phyloP scores from a whole-genome alignment of 352 stramenopile species.

The Globisporangium acanthophoron region DNA sequence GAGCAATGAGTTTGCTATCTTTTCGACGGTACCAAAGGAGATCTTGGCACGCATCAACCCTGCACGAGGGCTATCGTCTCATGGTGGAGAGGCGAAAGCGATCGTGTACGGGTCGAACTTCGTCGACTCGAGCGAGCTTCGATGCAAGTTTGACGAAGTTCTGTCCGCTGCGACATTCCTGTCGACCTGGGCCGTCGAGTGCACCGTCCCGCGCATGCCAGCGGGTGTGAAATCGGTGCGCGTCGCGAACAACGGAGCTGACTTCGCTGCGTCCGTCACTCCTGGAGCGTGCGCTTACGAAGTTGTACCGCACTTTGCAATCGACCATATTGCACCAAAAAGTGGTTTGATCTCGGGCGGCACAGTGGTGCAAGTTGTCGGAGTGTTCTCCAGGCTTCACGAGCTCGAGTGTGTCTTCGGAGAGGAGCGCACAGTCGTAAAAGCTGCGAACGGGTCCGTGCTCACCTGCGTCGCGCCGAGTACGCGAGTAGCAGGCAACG shows the following conservation, averaged over 20 bases:
- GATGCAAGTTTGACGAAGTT: constrained; percentile 39
- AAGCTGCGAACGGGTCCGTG: constrained; percentile 18
- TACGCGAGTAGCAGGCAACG: constrained; percentile 6
- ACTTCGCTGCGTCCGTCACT: constrained; percentile 23
- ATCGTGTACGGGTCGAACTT: constrained; percentile 46
- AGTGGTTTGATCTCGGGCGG: constrained; percentile 28
- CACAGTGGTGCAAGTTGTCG: constrained; percentile 27
- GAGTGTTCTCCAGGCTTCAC: constrained; percentile 29
- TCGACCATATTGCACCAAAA: constrained; percentile 24
- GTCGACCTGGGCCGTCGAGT: constrained; percentile 43
- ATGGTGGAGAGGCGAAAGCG: constrained; percentile 13
- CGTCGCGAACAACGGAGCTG: constrained; percentile 54
- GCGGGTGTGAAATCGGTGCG: constrained; percentile 32
- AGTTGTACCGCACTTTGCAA: constrained; percentile 29
- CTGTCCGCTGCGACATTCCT: constrained; percentile 29
- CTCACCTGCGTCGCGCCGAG: constrained; percentile 30
- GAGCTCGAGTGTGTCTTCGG: constrained; percentile 41
- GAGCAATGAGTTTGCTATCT: constrained; percentile 24
- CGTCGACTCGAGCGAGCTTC: constrained; percentile 30
- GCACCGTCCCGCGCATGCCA: constrained; percentile 38
- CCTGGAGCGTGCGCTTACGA: constrained; percentile 17
- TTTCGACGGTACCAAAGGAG: constrained; percentile 27
- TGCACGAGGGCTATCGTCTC: constrained; percentile 18
- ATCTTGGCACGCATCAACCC: constrained; percentile 25
- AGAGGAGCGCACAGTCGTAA: constrained; percentile 17